A percentile compares a stretch with the other conserved stretches of the same genome.
These are phyloP conservation scores for Solanum pinnatisectum DNA, from an alignment of 257 asterid species.

Conservation along the genomic window DNA sequence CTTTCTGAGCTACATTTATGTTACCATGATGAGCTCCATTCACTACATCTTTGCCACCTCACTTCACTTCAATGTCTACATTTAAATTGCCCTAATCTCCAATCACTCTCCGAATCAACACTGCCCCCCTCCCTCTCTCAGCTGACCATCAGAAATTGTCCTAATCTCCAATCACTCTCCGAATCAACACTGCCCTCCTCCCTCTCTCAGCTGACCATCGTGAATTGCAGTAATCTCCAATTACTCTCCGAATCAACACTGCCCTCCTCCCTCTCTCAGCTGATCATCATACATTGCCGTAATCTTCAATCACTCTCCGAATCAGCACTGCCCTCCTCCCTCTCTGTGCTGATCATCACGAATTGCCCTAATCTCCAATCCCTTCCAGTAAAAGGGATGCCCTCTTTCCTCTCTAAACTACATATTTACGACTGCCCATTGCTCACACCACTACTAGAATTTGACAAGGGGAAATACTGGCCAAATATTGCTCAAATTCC, in stretches of 20 bases:
- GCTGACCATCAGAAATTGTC: accelerated
- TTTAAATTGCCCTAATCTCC: accelerated
- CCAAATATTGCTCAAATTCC: neutral
- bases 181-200: neutral
- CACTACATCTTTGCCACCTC: neutral
- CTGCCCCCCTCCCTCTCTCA: too few species aligned
- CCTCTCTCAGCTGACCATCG: accelerated
- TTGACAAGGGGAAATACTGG: neutral
- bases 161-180: too few species aligned
- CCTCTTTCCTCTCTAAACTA: neutral
- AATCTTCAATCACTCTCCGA: too few species aligned
- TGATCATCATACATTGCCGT: accelerated
- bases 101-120: too few species aligned
- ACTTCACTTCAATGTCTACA: too few species aligned
- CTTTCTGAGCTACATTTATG: too few species aligned
- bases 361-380: too few species aligned
- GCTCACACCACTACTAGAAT: neutral
- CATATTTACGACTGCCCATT: neutral
- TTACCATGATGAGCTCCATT: neutral
- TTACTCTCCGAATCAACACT: neutral
- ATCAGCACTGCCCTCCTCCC: too few species aligned
- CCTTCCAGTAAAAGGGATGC: too few species aligned
- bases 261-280: neutral
- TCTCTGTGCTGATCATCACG: accelerated
- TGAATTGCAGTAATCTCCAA: accelerated